Evolutionary conservation across 202 grass and related monocot species (phyloP), one percentile per base, ranked within the genome.

Genomic region (Setaria italica): DNA sequence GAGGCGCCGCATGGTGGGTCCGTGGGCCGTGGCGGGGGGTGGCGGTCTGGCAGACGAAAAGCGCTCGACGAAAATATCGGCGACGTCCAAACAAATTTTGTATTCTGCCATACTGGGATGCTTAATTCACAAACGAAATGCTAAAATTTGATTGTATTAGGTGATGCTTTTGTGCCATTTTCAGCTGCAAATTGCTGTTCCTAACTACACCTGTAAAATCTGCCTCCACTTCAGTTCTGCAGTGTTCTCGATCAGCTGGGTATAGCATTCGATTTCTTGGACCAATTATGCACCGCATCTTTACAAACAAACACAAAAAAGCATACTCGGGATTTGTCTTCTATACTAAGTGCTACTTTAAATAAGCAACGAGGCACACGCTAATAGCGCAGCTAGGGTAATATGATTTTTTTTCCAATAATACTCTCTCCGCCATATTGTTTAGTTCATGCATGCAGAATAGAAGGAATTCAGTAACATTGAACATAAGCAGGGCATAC

Each of bases 1-100:
- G 70, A 80, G 54, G 29, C 81, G 64, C 70, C 55, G 70, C 76
- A 57, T 69, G n/a, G 53, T 73, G 32, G 65, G 9, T 57, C 55
- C 55, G 19, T 17, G 53, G 47, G 21, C 4, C 70, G 55, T 13
- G 16, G 30, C 59, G 37, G 58, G 9, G 4, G 4, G 21, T 4
- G 58, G 21, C 10, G 53, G 16, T 17, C 3, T n/a, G 67, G 43
- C 5, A 30, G 57, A 20, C 25, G 62, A 76, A 56, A 56, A 30
- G n/a, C 6, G 30, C 50, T 57, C 34, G 19, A 49, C 3, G 78
- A 25, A 68, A 67, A 43, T 20, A 34, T 54, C 30, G 7, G 5
- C 43, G 10, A 53, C n/a, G 7, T 4, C 1, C 47, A 7, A 50
- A 51, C 47, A 34, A 72, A 32, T 15, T 50, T 72, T 46, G 47